Evolutionary conservation across 176 grass and related monocot genomes (phyloP).

Genomic region (Carex parvula): DNA sequence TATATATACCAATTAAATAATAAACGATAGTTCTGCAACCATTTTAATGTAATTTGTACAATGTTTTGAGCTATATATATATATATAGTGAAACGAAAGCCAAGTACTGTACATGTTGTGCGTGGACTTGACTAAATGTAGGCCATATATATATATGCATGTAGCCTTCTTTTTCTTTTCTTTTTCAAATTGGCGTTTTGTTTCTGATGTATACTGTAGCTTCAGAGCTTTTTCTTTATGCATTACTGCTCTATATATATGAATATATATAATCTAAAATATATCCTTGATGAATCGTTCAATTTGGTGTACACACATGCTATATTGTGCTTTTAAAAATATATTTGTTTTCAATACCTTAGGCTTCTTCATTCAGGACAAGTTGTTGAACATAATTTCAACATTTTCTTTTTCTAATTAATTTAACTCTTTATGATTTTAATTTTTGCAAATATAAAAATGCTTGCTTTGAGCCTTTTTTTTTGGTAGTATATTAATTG

Average conservation of each 20-base stretch:
- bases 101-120: neutral
- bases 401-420: neutral
- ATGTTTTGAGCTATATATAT: neutral
- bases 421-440: neutral
- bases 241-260: neutral
- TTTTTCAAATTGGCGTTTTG: conserved; percentile 5
- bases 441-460: neutral
- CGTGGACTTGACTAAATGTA: conserved; percentile 3
- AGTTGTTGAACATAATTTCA: neutral
- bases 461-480: no score
- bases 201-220: neutral
- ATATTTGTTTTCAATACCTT: neutral
- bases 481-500: neutral
- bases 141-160: no score
- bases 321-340: neutral
- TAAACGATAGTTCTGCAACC: neutral
- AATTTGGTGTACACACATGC: neutral
- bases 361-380: neutral
- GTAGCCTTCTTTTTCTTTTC: neutral
- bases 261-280: neutral
- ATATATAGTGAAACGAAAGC: neutral
- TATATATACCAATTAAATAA: neutral
- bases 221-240: neutral
- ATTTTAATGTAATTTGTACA: neutral
- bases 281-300: neutral